These are phyloP conservation scores for Aspergillus sp. DNA, from an alignment of 2,329 filamentous ascomycete genomes.

Conservation along the genomic window DNA sequence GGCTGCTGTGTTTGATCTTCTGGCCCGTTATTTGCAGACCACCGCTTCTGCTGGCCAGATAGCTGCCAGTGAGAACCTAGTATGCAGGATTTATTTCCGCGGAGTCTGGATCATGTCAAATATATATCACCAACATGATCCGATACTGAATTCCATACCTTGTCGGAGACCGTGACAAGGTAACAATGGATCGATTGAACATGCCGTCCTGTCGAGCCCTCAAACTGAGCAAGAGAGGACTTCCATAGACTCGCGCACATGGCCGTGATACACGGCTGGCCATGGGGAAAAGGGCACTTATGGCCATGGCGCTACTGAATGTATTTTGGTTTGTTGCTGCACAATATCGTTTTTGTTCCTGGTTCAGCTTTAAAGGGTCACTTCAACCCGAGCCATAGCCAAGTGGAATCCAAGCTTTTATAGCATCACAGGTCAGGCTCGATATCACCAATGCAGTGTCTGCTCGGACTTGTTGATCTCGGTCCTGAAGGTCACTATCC, in stretches of 20 bases:
- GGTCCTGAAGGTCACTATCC: background rate
- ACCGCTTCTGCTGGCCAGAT: conserved; percentile 14
- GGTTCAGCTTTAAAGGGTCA: background rate
- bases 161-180: background rate
- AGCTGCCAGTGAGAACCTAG: background rate
- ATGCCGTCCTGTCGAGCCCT: background rate
- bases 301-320: conserved; percentile 8
- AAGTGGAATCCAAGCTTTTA: background rate
- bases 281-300: conserved; percentile 4
- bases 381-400: background rate
- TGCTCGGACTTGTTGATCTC: background rate
- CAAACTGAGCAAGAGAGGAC: background rate
- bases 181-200: background rate
- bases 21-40: conserved; percentile 17
- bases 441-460: too few species aligned
- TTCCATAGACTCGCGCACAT: conserved; percentile 2
- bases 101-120: background rate
- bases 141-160: background rate
- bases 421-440: background rate
- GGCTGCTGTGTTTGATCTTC: conserved; percentile 8
- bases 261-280: conserved; percentile 7
- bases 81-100: background rate
- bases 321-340: background rate
- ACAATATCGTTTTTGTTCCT: background rate
- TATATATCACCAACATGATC: too few species aligned